A percentile compares a stretch with the other conserved stretches of the same genome.
Conservation (phyloP, 106 monocot species). For the Cymbidium sinense region DNA sequence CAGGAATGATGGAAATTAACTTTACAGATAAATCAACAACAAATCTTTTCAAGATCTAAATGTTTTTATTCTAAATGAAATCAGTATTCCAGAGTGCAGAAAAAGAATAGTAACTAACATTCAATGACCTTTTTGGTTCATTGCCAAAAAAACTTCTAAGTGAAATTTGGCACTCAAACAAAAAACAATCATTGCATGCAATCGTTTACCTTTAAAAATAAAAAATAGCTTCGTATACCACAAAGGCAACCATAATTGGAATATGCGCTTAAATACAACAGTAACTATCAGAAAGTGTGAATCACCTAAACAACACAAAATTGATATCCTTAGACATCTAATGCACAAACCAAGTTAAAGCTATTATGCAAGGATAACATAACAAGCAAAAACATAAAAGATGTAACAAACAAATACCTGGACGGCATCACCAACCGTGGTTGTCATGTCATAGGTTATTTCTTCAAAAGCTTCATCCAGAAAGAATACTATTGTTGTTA, state of each 20-base stretch:
- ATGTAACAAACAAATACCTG: conserved; percentile 45
- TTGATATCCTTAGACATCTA: not conserved
- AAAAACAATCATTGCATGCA: too few species aligned
- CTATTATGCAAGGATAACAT: not conserved
- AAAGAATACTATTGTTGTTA: conserved; percentile 97
- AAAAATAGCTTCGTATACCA: too few species aligned
- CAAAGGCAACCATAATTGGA: too few species aligned
- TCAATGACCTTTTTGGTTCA: too few species aligned
- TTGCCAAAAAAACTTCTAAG: too few species aligned
- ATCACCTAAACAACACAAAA: too few species aligned
- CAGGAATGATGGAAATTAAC: not conserved
- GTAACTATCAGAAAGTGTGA: too few species aligned
- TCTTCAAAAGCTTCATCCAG: conserved; percentile 98
- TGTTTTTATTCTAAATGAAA: not conserved
- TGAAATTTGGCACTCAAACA: too few species aligned
- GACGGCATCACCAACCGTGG: conserved; percentile 94
- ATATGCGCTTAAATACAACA: too few species aligned
- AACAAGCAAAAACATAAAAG: not conserved
- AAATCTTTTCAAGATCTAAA: not conserved
- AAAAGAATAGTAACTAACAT: too few species aligned
- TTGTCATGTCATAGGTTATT: conserved; percentile 98
- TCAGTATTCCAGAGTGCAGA: too few species aligned
- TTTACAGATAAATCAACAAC: not conserved
- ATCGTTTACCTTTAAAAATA: too few species aligned
- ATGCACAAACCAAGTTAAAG: not conserved